Percentiles rank a stretch among this genome's conserved stretches.
Evolutionary conservation across 163 green algal genomes (phyloP).

Genomic region (Volvox carteri): DNA sequence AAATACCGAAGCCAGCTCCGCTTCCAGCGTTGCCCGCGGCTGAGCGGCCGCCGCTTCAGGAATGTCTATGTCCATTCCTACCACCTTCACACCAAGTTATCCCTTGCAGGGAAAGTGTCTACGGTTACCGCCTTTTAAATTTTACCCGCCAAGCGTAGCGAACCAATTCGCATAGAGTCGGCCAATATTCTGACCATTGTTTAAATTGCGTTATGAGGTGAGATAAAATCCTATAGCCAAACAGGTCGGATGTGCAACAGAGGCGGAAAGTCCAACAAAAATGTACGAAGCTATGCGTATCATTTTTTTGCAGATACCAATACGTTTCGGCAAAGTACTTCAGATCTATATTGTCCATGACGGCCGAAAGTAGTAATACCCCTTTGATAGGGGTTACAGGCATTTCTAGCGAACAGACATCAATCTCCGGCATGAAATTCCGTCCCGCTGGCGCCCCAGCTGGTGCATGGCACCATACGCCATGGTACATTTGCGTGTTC

Average conservation of each 20-base stretch:
- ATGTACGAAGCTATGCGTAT: not conserved
- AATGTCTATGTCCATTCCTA: slow-evolving; percentile 46
- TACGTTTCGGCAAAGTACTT: not conserved
- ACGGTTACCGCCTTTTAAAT: not conserved
- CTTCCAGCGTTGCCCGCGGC: slow-evolving; percentile 52
- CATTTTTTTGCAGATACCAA: not conserved
- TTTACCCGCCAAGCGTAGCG: slow-evolving; percentile 25
- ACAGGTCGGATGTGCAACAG: no score
- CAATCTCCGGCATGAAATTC: slow-evolving; percentile 63
- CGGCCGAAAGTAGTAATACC: not conserved
- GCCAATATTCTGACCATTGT: no score
- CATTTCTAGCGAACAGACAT: not conserved
- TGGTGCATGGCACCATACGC: slow-evolving; percentile 76
- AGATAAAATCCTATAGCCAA: no score
- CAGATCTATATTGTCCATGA: not conserved
- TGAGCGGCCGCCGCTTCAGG: not conserved
- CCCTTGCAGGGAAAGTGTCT: not conserved
- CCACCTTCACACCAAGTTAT: not conserved
- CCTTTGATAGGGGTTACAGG: not conserved
- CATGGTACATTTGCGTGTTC: slow-evolving; percentile 83
- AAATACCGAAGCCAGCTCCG: slow-evolving; percentile 67
- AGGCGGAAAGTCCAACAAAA: not conserved
- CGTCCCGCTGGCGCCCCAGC: slow-evolving; percentile 75
- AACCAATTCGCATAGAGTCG: not conserved
- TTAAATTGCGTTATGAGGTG: no score